These are phyloP conservation scores for Phytophthora colocasiae DNA, from an alignment of 352 stramenopile species.

Conservation along the genomic window DNA sequence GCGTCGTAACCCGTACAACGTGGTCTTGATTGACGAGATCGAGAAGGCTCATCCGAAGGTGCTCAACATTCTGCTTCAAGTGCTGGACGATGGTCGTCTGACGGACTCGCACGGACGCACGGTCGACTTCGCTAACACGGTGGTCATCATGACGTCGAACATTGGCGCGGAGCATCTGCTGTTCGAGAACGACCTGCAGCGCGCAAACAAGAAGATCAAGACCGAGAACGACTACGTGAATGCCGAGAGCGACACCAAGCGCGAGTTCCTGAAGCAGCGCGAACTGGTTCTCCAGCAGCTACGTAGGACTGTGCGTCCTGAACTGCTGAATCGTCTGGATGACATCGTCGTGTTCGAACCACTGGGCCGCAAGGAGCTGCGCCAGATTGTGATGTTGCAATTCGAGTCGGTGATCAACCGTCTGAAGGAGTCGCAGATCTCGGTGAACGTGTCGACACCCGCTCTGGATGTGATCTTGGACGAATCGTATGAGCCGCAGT, in stretches of 20 bases:
- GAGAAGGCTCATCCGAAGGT: conserved; percentile 98
- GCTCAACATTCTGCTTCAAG: conserved; percentile 96
- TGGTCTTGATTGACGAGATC: conserved; percentile 98
- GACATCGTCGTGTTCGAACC: conserved; percentile 97
- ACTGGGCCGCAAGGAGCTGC: conserved; percentile 87
- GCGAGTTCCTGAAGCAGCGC: conserved; percentile 60
- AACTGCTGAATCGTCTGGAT: conserved; percentile 97
- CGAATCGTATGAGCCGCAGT: conserved; percentile 93
- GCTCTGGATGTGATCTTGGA: conserved; percentile 93
- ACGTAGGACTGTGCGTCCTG: conserved; percentile 90
- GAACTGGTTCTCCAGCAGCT: conserved; percentile 91
- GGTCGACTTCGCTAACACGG: conserved; percentile 98
- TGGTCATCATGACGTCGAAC: conserved; percentile 98
- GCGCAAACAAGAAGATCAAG: conserved; percentile 70
- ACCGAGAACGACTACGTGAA: conserved; percentile 39
- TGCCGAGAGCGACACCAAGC: conserved; percentile 35
- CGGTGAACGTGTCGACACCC: conserved; percentile 72
- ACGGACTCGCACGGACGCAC: conserved; percentile 96
- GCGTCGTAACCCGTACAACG: conserved; percentile 95
- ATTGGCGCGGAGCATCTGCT: conserved; percentile 94
- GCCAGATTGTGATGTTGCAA: conserved; percentile 94
- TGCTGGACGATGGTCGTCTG: conserved; percentile 97
- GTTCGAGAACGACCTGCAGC: conserved; percentile 60
- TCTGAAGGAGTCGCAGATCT: conserved; percentile 75
- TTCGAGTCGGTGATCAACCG: conserved; percentile 90